These are phyloP conservation scores for Leccinum angustisporum DNA, from an alignment of 1,284 basidiomycete species.

Conservation along the genomic window DNA sequence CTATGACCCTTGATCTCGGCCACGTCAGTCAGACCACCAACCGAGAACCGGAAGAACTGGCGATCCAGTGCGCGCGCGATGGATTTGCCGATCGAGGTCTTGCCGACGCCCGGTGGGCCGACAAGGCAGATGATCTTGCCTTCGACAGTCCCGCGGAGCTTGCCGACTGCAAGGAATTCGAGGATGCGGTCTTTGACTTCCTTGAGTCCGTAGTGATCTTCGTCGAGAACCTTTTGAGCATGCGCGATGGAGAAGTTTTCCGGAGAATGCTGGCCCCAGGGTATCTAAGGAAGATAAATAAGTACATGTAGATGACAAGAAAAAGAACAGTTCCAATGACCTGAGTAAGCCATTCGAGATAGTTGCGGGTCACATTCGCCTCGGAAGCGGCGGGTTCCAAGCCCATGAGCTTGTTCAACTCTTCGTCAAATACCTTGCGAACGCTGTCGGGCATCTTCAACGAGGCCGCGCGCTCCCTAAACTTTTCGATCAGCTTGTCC, in stretches of 20 bases:
- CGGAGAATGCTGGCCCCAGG: slow-evolving; percentile 93
- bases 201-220: slow-evolving; percentile 95
- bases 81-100: slow-evolving; percentile 94
- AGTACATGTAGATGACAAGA: slow-evolving; percentile 1
- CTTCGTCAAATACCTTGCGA: slow-evolving; percentile 95
- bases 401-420: slow-evolving; percentile 88
- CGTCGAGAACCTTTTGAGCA: slow-evolving; percentile 85
- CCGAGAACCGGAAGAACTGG: slow-evolving; percentile 95
- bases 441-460: slow-evolving; percentile 94
- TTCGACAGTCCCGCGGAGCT: slow-evolving; percentile 93
- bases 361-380: slow-evolving; percentile 95
- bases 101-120: slow-evolving; percentile 96
- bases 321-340: slow-evolving; percentile 33
- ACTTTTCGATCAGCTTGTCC: slow-evolving; percentile 96
- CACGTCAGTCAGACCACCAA: slow-evolving; percentile 95
- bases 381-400: slow-evolving; percentile 94
- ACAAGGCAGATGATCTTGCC: slow-evolving; percentile 98
- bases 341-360: slow-evolving; percentile 95
- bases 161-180: slow-evolving; percentile 97
- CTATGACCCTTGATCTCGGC: slow-evolving; percentile 99
- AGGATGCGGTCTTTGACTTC: slow-evolving; percentile 98
- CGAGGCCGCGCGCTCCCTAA: slow-evolving; percentile 84
- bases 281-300: slow-evolving; percentile 53
- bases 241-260: slow-evolving; percentile 93
- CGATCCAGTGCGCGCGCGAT: slow-evolving; percentile 84